Conservation (phyloP, 306 rosid species). For the Pyrus betulifolia region DNA sequence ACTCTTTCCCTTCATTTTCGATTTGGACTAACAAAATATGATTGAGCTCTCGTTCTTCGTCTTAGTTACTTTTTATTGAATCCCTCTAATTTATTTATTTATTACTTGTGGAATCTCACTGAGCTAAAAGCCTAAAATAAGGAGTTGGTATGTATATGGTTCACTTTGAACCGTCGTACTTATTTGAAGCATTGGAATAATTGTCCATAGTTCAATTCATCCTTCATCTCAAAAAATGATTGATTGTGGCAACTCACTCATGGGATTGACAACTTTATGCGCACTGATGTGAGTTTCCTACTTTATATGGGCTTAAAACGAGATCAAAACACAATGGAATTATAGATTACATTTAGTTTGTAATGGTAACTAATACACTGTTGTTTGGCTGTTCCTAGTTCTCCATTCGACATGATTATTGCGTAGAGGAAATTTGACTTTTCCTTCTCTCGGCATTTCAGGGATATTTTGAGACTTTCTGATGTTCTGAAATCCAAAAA, state of each 20-base stretch:
- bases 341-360: not conserved
- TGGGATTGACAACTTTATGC: not conserved
- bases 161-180: not conserved
- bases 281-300: not conserved
- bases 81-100: not conserved
- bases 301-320: not conserved
- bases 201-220: not conserved
- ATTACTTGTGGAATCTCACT: not conserved
- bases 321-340: not conserved
- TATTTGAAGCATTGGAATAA: not conserved
- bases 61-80: not conserved
- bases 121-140: not conserved
- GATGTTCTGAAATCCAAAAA: conserved; percentile 66
- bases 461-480: conserved; percentile 48
- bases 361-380: not conserved
- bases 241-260: not conserved
- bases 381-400: not conserved
- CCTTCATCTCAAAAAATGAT: not conserved
- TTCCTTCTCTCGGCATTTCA: conserved; percentile 32
- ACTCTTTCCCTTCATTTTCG: not conserved
- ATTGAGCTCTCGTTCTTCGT: not conserved
- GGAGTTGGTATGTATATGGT: not conserved
- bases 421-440: not conserved
- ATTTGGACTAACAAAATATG: not conserved
- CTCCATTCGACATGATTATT: not conserved